Evolutionary conservation across 495 filamentous ascomycete genomes (phyloP).

Genomic region (Penicillium verhagenii): DNA sequence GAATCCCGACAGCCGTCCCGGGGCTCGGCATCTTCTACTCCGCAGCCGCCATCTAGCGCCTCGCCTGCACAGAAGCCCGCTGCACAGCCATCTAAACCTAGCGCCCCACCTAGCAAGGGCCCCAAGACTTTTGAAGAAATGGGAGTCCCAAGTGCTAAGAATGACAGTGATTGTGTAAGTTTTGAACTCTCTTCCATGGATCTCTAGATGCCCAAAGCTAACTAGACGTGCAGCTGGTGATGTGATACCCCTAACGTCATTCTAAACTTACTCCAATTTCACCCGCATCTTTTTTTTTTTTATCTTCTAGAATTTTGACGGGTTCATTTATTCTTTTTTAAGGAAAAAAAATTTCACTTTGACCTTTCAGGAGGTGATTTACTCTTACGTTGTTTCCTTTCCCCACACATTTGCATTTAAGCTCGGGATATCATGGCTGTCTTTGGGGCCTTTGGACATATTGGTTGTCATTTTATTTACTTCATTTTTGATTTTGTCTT

Average conservation of each 20-base stretch:
- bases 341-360: constrained; percentile 10
- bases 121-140: constrained; percentile 98
- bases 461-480: too few species aligned
- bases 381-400: neutral
- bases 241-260: constrained; percentile 52
- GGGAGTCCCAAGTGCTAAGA: constrained; percentile 80
- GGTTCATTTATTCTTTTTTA: neutral
- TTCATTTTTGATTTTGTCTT: constrained; percentile 11
- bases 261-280: constrained; percentile 5
- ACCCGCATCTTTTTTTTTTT: constrained; percentile 14
- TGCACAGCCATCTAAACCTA: constrained; percentile 25
- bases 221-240: constrained; percentile 50
- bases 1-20: constrained; percentile 36
- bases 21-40: constrained; percentile 31
- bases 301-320: constrained; percentile 19
- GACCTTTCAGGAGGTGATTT: constrained; percentile 16
- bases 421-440: constrained; percentile 18
- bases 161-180: constrained; percentile 90
- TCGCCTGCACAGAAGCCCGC: constrained; percentile 32
- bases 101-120: constrained; percentile 62
- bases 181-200: constrained; percentile 1
- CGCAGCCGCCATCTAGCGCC: constrained; percentile 27
- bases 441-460: constrained; percentile 28
- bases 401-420: constrained; percentile 27
- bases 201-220: constrained; percentile 19